Conservation (phyloP, 2,329 filamentous ascomycete species). For the Monosporascus sp. region DNA sequence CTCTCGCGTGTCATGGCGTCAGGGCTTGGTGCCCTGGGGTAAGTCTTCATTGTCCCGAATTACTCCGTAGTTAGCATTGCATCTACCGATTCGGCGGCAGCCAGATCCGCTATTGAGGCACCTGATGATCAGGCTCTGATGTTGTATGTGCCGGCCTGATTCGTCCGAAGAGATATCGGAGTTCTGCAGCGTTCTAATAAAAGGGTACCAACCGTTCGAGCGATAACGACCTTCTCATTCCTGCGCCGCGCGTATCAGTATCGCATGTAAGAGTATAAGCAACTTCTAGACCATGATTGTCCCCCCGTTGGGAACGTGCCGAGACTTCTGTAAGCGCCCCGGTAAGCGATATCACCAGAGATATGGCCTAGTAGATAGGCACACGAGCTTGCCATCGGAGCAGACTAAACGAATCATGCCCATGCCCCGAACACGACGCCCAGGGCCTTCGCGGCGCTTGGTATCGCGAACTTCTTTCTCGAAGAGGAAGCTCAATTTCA, state of each 20-base stretch:
- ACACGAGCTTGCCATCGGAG: background rate
- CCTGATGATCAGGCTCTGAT: background rate
- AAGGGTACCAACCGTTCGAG: background rate
- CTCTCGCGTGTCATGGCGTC: background rate
- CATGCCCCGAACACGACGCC: background rate
- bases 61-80: background rate
- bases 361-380: background rate
- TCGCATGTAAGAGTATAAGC: background rate
- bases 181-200: background rate
- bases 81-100: background rate
- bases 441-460: constrained; percentile 1
- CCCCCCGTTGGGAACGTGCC: background rate
- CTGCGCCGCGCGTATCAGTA: background rate
- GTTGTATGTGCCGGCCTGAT: background rate
- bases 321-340: background rate
- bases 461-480: constrained; percentile 15
- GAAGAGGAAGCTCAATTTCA: constrained; percentile 23
- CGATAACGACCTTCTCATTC: background rate
- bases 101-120: background rate
- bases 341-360: background rate
- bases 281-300: background rate
- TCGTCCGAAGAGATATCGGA: background rate
- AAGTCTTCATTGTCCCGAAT: background rate
- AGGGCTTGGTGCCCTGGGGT: too few relatives aligned
- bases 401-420: background rate